Conservation (phyloP, 192 early-diverging fungal genomes). For the Martensiomyces pterosporus region DNA sequence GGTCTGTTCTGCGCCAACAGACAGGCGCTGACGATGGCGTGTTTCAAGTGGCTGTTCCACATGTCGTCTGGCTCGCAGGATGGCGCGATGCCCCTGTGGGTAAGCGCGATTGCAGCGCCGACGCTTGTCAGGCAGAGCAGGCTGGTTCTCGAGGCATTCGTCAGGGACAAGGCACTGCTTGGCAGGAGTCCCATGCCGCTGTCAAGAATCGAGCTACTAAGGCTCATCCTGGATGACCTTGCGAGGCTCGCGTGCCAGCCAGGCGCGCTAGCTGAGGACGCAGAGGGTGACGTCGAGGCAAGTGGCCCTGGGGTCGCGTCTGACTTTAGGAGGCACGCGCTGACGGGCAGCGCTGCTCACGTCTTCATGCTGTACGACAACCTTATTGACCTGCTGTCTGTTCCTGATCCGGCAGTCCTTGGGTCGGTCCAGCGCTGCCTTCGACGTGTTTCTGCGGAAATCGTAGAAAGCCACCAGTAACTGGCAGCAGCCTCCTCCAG, state of each 20-base stretch:
- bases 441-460: conserved; percentile 16
- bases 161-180: conserved; percentile 16
- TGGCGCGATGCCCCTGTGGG: conserved; percentile 24
- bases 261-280: conserved; percentile 3
- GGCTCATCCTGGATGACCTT: conserved; percentile 21
- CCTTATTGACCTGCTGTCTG: conserved; percentile 27
- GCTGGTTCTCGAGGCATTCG: conserved; percentile 21
- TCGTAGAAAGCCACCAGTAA: too few species aligned
- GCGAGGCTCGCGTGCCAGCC: conserved; percentile 23
- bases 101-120: conserved; percentile 17
- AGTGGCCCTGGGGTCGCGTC: not conserved
- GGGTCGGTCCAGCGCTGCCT: conserved; percentile 26
- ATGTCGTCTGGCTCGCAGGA: conserved; percentile 10
- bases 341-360: conserved; percentile 12
- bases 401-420: conserved; percentile 8
- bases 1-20: too few species aligned
- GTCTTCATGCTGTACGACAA: conserved; percentile 29
- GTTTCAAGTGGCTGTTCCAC: conserved; percentile 35
- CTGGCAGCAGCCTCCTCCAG: too few species aligned
- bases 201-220: conserved; percentile 18
- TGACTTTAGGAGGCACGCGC: conserved; percentile 1
- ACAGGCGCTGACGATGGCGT: conserved; percentile 27
- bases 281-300: not conserved
- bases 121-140: conserved; percentile 29
- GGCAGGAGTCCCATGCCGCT: conserved; percentile 31